Evolutionary conservation across 2,329 filamentous ascomycete genomes (phyloP), one percentile per base, ranked within the genome.

Genomic region (Aspergillus fischeri): DNA sequence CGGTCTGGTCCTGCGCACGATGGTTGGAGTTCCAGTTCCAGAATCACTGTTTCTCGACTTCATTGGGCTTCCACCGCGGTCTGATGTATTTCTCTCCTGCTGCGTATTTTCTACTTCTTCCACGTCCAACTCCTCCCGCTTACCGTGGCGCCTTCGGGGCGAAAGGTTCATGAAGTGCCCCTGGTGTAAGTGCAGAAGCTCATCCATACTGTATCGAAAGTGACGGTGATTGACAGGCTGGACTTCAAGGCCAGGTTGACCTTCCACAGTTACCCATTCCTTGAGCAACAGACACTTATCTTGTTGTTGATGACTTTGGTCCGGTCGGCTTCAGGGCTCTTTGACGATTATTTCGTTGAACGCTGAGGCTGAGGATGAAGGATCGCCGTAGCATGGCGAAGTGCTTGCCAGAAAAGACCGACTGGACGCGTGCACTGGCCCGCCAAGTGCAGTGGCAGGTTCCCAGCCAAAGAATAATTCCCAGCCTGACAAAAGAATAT

Each of bases 81-180:
- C 27, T 21, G 41, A n/a, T 21, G 44, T 32, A 6, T 28, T 35
- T 24, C 47, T 53, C 29, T 51, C 42, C 35, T 3, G 45, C 28
- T 53, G 53, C 4, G 52, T 42, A 38, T 48, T 24, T 62, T 56
- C 60, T 9, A 24, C 49, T 25, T 2, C 29, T n/a, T 38, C 49
- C 17, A 24, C 49, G 17, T 29, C 55, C 51, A 48, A 25, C 48
- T 32, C 59, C 44, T 20, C 44, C 51, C 47, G 55, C 38, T 57
- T 58, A 41, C 45, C 55, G 45, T 59, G 49, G 17, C 59, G 60
- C 32, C 59, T 56, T 53, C 68, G 69, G 41, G 67, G 58, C 41
- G 65, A 65, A 38, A 71, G 64, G 51, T 70, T 71, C 51, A 72
- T 63, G 10, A 71, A 54, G 50, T 71, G 67, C 59, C 65, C 66